Evolutionary conservation across 2,329 filamentous ascomycete genomes (phyloP).

Genomic region (Exophiala lecanii-corni): DNA sequence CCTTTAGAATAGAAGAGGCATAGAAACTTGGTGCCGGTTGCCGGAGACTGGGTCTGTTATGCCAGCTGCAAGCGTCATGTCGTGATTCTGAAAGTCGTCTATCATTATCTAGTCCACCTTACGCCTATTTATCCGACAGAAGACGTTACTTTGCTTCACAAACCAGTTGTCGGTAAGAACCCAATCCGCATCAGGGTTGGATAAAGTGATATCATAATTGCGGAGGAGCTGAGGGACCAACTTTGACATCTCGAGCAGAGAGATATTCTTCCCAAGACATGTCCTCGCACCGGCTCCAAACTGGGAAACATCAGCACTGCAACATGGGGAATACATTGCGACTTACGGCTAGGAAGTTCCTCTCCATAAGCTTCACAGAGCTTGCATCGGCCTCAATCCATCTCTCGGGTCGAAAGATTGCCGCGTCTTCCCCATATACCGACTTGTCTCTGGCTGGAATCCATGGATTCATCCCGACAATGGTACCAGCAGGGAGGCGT

Average conservation of each 20-base stretch:
- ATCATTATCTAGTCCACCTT: no score
- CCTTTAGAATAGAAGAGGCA: no score
- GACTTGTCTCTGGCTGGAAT: constrained; percentile 26
- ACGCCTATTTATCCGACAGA: not conserved
- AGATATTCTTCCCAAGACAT: constrained; percentile 28
- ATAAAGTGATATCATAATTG: constrained; percentile 19
- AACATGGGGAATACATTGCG: not conserved
- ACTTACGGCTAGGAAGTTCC: constrained; percentile 31
- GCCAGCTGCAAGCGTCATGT: no score
- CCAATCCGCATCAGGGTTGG: constrained; percentile 22
- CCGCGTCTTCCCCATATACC: constrained; percentile 25
- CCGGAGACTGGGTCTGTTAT: no score
- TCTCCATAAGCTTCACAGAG: constrained; percentile 24
- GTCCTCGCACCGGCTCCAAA: constrained; percentile 52
- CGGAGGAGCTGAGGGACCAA: constrained; percentile 25
- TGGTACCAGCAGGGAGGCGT: constrained; percentile 28
- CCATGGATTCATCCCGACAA: constrained; percentile 26
- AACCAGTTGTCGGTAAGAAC: constrained; percentile 44
- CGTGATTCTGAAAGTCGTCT: no score
- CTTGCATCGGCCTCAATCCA: constrained; percentile 36
- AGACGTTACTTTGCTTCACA: constrained; percentile 33
- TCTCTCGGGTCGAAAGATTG: constrained; percentile 21
- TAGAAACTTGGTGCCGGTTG: no score
- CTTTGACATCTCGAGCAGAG: constrained; percentile 28
- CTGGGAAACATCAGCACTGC: constrained; percentile 3